These are phyloP conservation scores for Penicillium waksmanii DNA, from an alignment of 495 filamentous ascomycete species.

Conservation along the genomic window DNA sequence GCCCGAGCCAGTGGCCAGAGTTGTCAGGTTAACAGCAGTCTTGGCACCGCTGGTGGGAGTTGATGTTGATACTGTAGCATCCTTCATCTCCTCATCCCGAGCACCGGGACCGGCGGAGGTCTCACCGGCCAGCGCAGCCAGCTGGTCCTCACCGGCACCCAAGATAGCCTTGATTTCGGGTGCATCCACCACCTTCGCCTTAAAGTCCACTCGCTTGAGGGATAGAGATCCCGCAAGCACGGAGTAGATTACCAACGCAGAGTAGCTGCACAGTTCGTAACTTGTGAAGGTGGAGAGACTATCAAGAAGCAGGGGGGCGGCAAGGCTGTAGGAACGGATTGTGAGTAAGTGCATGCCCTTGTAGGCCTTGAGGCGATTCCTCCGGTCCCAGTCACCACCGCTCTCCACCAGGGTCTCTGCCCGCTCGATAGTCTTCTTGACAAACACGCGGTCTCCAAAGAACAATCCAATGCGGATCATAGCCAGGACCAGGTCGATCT, in stretches of 20 bases:
- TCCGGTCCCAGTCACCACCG: slow-evolving; percentile 96
- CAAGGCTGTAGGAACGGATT: slow-evolving; percentile 82
- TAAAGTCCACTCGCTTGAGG: slow-evolving; percentile 96
- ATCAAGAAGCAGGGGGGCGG: slow-evolving; percentile 92
- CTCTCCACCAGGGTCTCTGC: slow-evolving; percentile 88
- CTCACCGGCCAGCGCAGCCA: slow-evolving; percentile 74
- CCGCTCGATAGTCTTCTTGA: slow-evolving; percentile 91
- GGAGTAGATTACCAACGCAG: slow-evolving; percentile 89
- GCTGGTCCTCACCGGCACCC: slow-evolving; percentile 82
- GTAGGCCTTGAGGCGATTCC: slow-evolving; percentile 98
- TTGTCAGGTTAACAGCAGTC: slow-evolving; percentile 81
- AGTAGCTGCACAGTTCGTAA: slow-evolving; percentile 96
- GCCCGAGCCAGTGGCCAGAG: slow-evolving; percentile 67
- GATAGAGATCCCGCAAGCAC: slow-evolving; percentile 93
- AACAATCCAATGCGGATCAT: slow-evolving; percentile 95
- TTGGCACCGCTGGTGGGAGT: slow-evolving; percentile 57
- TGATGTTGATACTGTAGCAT: slow-evolving; percentile 54
- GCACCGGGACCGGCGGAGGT: slow-evolving; percentile 77
- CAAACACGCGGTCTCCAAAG: slow-evolving; percentile 86
- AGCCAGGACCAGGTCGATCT: slow-evolving; percentile 94
- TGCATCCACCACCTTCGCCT: slow-evolving; percentile 96
- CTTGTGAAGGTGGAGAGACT: slow-evolving; percentile 98
- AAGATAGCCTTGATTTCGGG: slow-evolving; percentile 97
- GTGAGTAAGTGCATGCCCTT: slow-evolving; percentile 93
- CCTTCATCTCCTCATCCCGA: slow-evolving; percentile 79